Percentiles rank a stretch among this genome's conserved stretches.
These are phyloP conservation scores for Erigeron canadensis DNA, from an alignment of 129 eudicot genomes.

Conservation along the genomic window DNA sequence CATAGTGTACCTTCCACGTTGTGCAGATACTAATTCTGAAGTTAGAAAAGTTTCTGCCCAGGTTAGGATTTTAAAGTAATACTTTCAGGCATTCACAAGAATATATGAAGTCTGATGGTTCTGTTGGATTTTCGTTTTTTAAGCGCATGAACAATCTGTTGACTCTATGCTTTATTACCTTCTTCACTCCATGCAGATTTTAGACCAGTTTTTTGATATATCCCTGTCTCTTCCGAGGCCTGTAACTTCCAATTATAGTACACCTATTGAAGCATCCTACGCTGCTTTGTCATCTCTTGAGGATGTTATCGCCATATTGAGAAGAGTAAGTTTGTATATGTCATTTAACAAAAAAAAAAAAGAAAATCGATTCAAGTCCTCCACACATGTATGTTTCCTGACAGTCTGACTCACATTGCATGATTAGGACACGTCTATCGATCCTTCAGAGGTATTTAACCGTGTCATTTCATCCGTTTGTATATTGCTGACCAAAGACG, in stretches of 20 bases:
- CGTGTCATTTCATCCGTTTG: constrained; percentile 86
- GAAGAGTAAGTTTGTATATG: constrained; percentile 56
- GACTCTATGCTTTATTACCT: constrained; percentile 19
- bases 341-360: neutral
- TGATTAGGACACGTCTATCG: constrained; percentile 91
- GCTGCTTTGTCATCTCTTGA: constrained; percentile 89
- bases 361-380: neutral
- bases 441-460: constrained; percentile 96
- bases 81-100: neutral
- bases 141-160: neutral
- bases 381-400: neutral
- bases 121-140: neutral
- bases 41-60: constrained; percentile 84
- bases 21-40: constrained; percentile 90
- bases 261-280: constrained; percentile 67
- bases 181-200: constrained; percentile 56
- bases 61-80: constrained; percentile 43
- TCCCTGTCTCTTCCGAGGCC: constrained; percentile 81
- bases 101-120: neutral
- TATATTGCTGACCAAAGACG: constrained; percentile 74
- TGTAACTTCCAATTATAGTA: constrained; percentile 44
- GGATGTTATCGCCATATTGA: constrained; percentile 88
- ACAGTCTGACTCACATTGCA: constrained; percentile 8
- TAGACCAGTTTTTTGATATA: constrained; percentile 81
- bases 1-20: constrained; percentile 85